phyloP scores from a whole-genome alignment of 108 stramenopile genomes.

The Nitzschia inconspicua region DNA sequence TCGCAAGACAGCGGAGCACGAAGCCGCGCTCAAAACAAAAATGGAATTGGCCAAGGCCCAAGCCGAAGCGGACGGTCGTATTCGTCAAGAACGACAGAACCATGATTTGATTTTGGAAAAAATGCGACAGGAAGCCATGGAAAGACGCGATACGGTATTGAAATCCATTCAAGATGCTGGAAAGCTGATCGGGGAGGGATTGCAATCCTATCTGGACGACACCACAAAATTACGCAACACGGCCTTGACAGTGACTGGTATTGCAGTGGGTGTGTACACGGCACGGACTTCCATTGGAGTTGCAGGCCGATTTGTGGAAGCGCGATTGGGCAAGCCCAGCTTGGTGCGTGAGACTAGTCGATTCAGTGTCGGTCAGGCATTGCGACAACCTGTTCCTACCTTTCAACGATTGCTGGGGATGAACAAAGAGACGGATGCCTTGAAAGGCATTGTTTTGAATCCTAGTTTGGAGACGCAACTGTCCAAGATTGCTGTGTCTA shows the following conservation, averaged over 20 bases:
- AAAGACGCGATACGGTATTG: slow-evolving; percentile 89
- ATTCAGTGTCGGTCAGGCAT: slow-evolving; percentile 56
- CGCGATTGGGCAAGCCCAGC: slow-evolving; percentile 93
- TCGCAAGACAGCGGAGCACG: slow-evolving; percentile 95
- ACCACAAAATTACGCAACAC: slow-evolving; percentile 91
- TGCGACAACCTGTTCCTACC: slow-evolving; percentile 50
- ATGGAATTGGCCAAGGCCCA: slow-evolving; percentile 88
- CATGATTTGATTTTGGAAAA: slow-evolving; percentile 94
- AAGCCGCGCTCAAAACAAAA: slow-evolving; percentile 89
- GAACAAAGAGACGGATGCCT: slow-evolving; percentile 76
- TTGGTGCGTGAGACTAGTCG: slow-evolving; percentile 96
- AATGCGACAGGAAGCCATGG: slow-evolving; percentile 78
- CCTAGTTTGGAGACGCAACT: slow-evolving; percentile 81
- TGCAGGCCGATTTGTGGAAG: slow-evolving; percentile 91
- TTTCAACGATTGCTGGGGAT: slow-evolving; percentile 63
- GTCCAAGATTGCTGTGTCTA: slow-evolving; percentile 89
- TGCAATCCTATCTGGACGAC: slow-evolving; percentile 82
- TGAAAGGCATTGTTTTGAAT: slow-evolving; percentile 95
- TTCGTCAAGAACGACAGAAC: slow-evolving; percentile 93
- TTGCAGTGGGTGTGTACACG: slow-evolving; percentile 92
- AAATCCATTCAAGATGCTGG: slow-evolving; percentile 91
- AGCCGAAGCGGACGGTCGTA: slow-evolving; percentile 94
- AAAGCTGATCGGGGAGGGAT: slow-evolving; percentile 82
- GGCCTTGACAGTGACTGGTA: slow-evolving; percentile 85
- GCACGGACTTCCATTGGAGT: slow-evolving; percentile 89